phyloP scores from a whole-genome alignment of 2,329 filamentous ascomycete species.

The Coniella vitis region DNA sequence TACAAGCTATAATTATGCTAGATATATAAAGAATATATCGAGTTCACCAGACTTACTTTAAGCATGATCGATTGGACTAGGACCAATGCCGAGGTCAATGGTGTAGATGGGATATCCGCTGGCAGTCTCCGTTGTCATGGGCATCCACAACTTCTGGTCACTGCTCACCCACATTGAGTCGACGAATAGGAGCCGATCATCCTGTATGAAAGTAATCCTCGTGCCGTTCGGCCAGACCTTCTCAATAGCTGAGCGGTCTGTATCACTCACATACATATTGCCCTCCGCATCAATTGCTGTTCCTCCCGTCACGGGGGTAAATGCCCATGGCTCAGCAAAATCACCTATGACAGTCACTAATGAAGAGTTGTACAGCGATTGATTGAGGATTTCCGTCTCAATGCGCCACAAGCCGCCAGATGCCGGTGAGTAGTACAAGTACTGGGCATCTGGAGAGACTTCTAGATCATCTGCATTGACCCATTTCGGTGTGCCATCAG shows the following conservation, averaged over 20 bases:
- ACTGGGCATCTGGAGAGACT: conserved; percentile 10
- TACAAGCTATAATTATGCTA: too few relatives aligned
- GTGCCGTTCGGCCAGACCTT: conserved; percentile 13
- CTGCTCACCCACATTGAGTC: conserved; percentile 14
- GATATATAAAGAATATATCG: too few relatives aligned
- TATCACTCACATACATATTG: conserved; percentile 9
- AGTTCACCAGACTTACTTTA: too few relatives aligned
- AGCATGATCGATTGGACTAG: conserved; percentile 10
- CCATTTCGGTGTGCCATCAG: not conserved
- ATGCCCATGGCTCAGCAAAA: conserved; percentile 9
- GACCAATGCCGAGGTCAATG: conserved; percentile 10
- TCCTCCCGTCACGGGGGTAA: conserved; percentile 10
- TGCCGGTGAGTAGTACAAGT: conserved; percentile 9
- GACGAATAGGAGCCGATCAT: conserved; percentile 13
- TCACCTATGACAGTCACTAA: conserved; percentile 1
- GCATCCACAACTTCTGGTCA: conserved; percentile 10
- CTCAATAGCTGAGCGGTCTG: conserved; percentile 11
- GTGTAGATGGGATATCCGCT: conserved; percentile 8
- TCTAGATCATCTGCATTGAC: conserved; percentile 9
- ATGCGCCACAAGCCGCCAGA: conserved; percentile 11
- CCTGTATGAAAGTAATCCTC: conserved; percentile 4
- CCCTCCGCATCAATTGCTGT: conserved; percentile 13
- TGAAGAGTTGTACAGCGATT: conserved; percentile 11
- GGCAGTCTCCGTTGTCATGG: conserved; percentile 9
- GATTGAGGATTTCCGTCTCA: conserved; percentile 1